Percentiles rank a stretch among this genome's conserved stretches.
phyloP scores from a whole-genome alignment of 202 grass and related monocot genomes.

The Alloteropsis angusta region DNA sequence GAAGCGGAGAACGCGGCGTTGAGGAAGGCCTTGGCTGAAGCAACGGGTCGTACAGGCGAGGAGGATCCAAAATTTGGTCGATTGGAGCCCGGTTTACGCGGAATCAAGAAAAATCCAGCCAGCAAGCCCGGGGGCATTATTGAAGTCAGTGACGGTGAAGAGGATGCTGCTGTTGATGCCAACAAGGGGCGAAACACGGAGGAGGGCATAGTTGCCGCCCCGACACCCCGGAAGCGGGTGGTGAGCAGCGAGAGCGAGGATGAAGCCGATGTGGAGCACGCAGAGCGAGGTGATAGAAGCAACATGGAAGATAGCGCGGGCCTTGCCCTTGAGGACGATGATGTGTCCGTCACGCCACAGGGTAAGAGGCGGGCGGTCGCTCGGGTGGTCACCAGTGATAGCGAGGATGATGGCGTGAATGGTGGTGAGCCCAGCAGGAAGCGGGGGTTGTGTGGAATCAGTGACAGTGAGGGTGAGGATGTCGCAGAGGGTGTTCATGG shows the following conservation, averaged over 20 bases:
- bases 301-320: not conserved
- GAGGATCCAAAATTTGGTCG: not conserved
- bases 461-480: conserved; percentile 31
- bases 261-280: not conserved
- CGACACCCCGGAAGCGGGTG: not conserved
- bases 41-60: not conserved
- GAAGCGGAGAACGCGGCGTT: conserved; percentile 29
- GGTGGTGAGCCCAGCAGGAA: not conserved
- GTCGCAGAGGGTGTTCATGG: not conserved
- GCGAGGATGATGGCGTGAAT: not conserved
- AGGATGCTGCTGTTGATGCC: not conserved
- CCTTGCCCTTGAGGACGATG: conserved; percentile 26
- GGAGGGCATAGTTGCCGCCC: not conserved
- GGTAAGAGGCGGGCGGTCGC: not conserved
- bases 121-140: not conserved
- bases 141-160: conserved; percentile 20
- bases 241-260: not conserved
- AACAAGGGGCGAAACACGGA: not conserved
- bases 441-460: not conserved
- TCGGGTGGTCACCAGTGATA: conserved; percentile 20
- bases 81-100: not conserved
- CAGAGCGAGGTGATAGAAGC: not conserved
- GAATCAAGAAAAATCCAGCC: not conserved
- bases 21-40: conserved; percentile 9
- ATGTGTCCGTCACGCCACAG: not conserved